Evolutionary conservation across 371 early-diverging fungal genomes (phyloP).

Genomic region (Mucor racemosus): DNA sequence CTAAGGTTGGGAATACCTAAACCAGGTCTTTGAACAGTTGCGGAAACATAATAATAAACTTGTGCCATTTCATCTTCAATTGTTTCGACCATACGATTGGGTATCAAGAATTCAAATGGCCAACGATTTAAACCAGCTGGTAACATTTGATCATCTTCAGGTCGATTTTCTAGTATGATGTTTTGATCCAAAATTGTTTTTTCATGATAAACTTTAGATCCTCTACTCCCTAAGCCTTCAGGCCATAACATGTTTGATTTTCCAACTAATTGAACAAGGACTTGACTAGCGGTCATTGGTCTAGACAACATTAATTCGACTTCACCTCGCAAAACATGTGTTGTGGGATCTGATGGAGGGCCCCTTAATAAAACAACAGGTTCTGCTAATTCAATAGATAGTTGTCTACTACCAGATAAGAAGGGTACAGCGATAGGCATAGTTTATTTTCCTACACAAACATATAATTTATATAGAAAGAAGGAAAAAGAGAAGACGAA

Average conservation of each 20-base stretch:
- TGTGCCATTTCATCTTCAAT: conserved; percentile 54
- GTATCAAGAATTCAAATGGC: conserved; percentile 52
- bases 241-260: conserved; percentile 45
- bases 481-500: conserved; percentile 1
- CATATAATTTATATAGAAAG: not conserved
- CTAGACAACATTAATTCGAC: conserved; percentile 32
- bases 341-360: conserved; percentile 36
- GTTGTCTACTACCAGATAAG: conserved; percentile 30
- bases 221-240: conserved; percentile 32
- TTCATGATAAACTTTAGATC: conserved; percentile 31
- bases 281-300: conserved; percentile 25
- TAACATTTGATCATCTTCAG: conserved; percentile 22
- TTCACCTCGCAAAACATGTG: conserved; percentile 38
- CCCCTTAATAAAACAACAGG: conserved; percentile 39
- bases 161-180: conserved; percentile 22
- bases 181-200: conserved; percentile 35
- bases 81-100: conserved; percentile 47
- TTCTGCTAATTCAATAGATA: conserved; percentile 40
- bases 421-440: conserved; percentile 43
- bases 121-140: conserved; percentile 44
- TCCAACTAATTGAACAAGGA: conserved; percentile 31
- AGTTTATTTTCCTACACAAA: conserved; percentile 3
- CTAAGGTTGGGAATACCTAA: conserved; percentile 23
- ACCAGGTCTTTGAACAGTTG: conserved; percentile 44
- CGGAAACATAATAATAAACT: conserved; percentile 41